Base-by-base conservation (phyloP, 1,139 yeast genomes). In the Taphrina pruni region DNA sequence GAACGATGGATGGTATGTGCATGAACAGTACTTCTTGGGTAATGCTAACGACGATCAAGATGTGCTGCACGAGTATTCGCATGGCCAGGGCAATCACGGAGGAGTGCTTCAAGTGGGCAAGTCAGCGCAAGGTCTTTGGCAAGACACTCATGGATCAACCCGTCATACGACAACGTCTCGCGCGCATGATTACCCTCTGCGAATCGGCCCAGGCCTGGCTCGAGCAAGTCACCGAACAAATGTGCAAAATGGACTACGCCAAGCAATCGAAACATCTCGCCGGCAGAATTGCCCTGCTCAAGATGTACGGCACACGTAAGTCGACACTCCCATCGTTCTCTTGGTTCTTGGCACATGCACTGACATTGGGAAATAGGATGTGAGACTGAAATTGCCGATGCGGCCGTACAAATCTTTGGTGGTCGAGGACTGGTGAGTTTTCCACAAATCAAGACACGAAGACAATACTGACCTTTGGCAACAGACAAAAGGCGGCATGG, bases 331-430 rank as follows among this genome's bases (percentile, higher is more conserved):
- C 48, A 45, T 45, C 3, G 5, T 39, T 39, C 43, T 11, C 7
- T 1, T 11, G 2, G 2, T 14, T 46, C 1, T 35, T 51, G 56
- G 21, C 39, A 8, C 11, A n/a, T 1, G 4, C 2, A 39, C 43
- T 26, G 32, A 26, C 32, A 26, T 26, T 26, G 1, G 2, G 4
- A 39, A 11, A n/a, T 17, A 54, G 58, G 58, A 73, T 76, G 79
- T 36, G 76, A 80, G 73, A 83, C 81, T 74, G 77, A 75, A 71
- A 57, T 57, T 32, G 81, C 82, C 72, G 78, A 83, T 45, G 83
- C 81, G 70, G 83, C 83, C 1, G 77, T 82, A 11, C 83, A 81
- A 74, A 79, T 81, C 73, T 81, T 80, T 73, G 83, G 83, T 54
- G 83, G 83, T 55, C 76, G 80, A 21, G 74, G 82, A 17, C 80